Evolutionary conservation across 2,329 filamentous ascomycete genomes (phyloP), one percentile per base, ranked within the genome.

Genomic region (Colletotrichum sp.): DNA sequence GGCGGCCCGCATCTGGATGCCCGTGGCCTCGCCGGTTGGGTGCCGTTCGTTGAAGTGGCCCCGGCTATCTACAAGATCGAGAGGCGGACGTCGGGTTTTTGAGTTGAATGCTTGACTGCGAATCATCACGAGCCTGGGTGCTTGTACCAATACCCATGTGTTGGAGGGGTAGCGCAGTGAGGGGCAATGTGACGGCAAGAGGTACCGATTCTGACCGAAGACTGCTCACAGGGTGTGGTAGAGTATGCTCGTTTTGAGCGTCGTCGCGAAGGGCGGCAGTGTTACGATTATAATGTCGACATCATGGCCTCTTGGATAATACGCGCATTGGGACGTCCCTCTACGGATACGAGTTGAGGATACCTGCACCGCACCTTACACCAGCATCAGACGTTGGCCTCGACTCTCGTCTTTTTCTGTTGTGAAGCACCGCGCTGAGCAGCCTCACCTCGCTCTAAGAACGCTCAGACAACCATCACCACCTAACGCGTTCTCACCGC

Each of bases 21-120:
- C 65, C 78, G 78, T 79, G 78, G 70, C 7, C 69, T 34, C 14
- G 32, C 67, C 77, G 77, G 62, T 78, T 79, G 77, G 78, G 36
- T 64, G 58, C 55, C 64, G 63, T 68, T 63, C n/a, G 38, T 63
- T 30, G 59, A 52, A 21, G 21, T 5, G 13, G n/a, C 13, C 28
- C 16, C 24, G n/a, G 55, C 65, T 14, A 28, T 21, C 48, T 8
- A 30, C 24, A 16, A 14, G n/a, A 34, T 7, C 30, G 26, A 36
- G 9, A 24, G 43, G 43, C 43, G 43, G 43, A 48, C 18, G 6
- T 52, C 6, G n/a, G 43, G 43, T 21, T 52, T 52, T 52, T 52
- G 43, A 52, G 43, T 21, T 52, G 43, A 24, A 13, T 21, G 13
- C n/a, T 26, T 6, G 34, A 28, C 28, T 36, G 21, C 34, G 34